Evolutionary conservation across 2,329 filamentous ascomycete species (phyloP).

Genomic region (Dactylella cylindrospora): DNA sequence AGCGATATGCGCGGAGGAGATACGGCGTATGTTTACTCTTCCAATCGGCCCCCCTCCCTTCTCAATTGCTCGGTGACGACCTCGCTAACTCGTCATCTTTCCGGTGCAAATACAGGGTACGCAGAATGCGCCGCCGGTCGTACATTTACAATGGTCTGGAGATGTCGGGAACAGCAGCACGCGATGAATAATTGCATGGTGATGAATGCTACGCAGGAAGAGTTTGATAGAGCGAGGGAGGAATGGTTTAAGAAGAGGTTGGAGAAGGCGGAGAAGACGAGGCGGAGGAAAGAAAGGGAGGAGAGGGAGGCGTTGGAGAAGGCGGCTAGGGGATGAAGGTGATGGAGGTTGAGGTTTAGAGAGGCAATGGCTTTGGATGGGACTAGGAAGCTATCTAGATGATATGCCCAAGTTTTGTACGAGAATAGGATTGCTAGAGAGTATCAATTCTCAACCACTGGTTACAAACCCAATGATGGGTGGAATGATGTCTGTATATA

Average conservation of each 20-base stretch:
- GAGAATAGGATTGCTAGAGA: no score
- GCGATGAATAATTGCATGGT: conserved; percentile 96
- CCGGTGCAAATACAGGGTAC: conserved; percentile 65
- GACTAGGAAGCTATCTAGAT: no score
- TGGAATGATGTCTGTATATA: conserved; percentile 29
- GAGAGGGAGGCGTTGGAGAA: conserved; percentile 13
- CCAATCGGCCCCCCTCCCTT: neutral
- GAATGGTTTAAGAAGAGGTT: conserved; percentile 86
- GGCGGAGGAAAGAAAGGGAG: conserved; percentile 25
- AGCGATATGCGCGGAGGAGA: conserved; percentile 71
- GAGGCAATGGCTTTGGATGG: no score
- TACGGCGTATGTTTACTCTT: conserved; percentile 56
- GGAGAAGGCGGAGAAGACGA: conserved; percentile 57
- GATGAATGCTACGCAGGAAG: conserved; percentile 75
- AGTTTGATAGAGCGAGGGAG: conserved; percentile 83
- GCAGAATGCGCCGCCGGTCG: conserved; percentile 83
- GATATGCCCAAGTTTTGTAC: no score
- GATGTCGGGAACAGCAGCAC: conserved; percentile 75
- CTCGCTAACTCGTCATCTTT: neutral
- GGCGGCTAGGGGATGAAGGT: no score
- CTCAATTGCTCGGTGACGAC: no score
- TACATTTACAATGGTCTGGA: conserved; percentile 84
- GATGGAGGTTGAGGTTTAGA: no score
- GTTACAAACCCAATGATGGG: no score
- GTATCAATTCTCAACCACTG: no score